A percentile compares a stretch with the other conserved stretches of the same genome.
phyloP scores from a whole-genome alignment of 1,139 yeast species.

The Wickerhamomyces sp. region DNA sequence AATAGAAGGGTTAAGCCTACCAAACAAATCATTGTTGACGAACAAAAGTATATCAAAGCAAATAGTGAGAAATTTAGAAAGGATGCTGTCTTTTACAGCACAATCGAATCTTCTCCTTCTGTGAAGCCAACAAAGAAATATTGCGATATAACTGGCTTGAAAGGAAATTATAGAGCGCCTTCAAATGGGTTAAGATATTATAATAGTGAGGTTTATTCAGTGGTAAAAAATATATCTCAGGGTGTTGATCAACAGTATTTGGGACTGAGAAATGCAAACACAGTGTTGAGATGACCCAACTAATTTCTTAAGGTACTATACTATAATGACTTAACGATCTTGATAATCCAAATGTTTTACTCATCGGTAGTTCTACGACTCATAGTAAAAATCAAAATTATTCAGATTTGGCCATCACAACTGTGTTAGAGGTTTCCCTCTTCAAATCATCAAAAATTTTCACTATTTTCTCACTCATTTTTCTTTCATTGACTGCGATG shows the following conservation, averaged over 20 bases:
- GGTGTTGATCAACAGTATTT: conserved; percentile 94
- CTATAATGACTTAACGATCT: too few species aligned
- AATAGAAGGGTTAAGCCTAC: conserved; percentile 69
- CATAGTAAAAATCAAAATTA: too few species aligned
- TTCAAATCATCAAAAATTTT: conserved; percentile 10
- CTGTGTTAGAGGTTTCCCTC: background rate
- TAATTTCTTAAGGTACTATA: background rate
- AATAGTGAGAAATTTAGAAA: conserved; percentile 25
- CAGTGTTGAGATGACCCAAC: conserved; percentile 51
- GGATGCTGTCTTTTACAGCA: conserved; percentile 44
- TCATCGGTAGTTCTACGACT: too few species aligned
- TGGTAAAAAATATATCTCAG: conserved; percentile 75
- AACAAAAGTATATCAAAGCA: conserved; percentile 53
- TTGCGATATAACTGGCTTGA: conserved; percentile 92
- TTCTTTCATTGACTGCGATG: conserved; percentile 13
- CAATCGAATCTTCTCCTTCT: conserved; percentile 85
- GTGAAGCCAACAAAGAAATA: conserved; percentile 75
- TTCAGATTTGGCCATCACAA: too few species aligned
- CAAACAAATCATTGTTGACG: conserved; percentile 74
- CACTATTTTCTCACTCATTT: conserved; percentile 9
- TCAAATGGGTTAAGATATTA: conserved; percentile 73
- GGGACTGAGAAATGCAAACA: conserved; percentile 83
- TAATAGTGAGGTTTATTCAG: conserved; percentile 78
- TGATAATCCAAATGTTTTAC: too few species aligned
- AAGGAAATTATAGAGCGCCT: conserved; percentile 73